Base-by-base conservation (phyloP, 2,329 filamentous ascomycete genomes). In the Geosmithia putterillii region DNA sequence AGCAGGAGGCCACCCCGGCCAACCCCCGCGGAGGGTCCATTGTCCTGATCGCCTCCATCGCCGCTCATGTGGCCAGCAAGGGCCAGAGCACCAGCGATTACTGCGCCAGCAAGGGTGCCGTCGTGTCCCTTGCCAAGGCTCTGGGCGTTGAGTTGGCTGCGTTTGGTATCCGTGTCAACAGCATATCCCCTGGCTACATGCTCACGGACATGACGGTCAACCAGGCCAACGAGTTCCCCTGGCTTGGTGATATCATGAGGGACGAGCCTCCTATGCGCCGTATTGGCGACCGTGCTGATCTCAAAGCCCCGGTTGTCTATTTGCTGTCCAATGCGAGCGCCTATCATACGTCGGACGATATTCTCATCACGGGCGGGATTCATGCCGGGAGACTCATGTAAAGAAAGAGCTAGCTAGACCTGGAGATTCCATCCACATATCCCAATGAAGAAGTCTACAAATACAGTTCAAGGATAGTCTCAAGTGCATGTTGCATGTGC, bases 41-140 rank as follows among this genome's bases (percentile, higher is more conserved):
- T 28, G 53, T 61, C 10, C 42, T 58, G 43, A 59, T 61, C 42
- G 58, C 55, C 5, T 62, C 57, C 4, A 57, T 59, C 37, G 52
- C 59, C 8, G 57, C 57, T 0, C 50, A 58, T 34, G 47, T 51
- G 8, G 54, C 56, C 5, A 57, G 53, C 42, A 56, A 56, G 23
- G 56, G 50, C 12, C 58, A 60, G 44, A 46, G 40, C 9, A 57
- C 52, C 1, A 59, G 57, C 43, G 58, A 57, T 17, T 73, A 72
- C 49, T 66, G 63, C 43, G 63, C 67, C 2, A 64, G 59, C 37
- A 73, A 73, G 48, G 65, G 63, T 9, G 69, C 66, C 0, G 66
- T 70, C 7, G 55, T 64, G 9, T 56, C 62, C 37, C 55, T 74
- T 38, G 71, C 68, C 7, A 66, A 63, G 32, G 49, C 48, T 14